A percentile compares a stretch with the other conserved stretches of the same genome.
phyloP scores from a whole-genome alignment of 352 stramenopile genomes.

The Pythium coloratum region DNA sequence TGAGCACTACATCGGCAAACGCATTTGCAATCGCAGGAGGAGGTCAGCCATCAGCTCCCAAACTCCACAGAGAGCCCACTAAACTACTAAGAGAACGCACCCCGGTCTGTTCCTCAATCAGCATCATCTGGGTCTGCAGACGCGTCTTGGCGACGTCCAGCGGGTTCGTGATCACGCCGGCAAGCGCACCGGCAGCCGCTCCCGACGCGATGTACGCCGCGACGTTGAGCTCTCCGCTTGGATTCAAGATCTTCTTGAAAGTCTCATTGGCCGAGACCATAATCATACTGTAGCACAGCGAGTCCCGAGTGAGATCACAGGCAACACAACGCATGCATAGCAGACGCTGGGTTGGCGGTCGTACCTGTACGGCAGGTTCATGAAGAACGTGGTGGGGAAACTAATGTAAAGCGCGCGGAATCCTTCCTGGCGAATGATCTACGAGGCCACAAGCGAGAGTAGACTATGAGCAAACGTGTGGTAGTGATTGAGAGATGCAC shows the following conservation, averaged over 20 bases:
- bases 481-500: too few relatives aligned
- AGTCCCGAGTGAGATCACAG: background rate
- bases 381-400: slow-evolving; percentile 97
- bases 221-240: slow-evolving; percentile 84
- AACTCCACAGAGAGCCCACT: background rate
- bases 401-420: slow-evolving; percentile 90
- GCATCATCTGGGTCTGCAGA: slow-evolving; percentile 93
- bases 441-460: background rate
- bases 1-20: slow-evolving; percentile 62
- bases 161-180: slow-evolving; percentile 93
- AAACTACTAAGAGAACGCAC: slow-evolving; percentile 36
- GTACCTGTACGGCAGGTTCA: slow-evolving; percentile 98
- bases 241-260: slow-evolving; percentile 94
- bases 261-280: slow-evolving; percentile 98
- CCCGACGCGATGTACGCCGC: slow-evolving; percentile 92
- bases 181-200: slow-evolving; percentile 90
- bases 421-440: slow-evolving; percentile 80
- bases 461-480: too few relatives aligned
- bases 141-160: slow-evolving; percentile 99
- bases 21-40: slow-evolving; percentile 19
- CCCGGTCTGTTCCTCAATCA: slow-evolving; percentile 57
- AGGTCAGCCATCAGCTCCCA: slow-evolving; percentile 10
- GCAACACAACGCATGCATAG: background rate
- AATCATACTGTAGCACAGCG: slow-evolving; percentile 80
- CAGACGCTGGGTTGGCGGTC: background rate